Base-by-base conservation (phyloP, 2,329 filamentous ascomycete species). In the Sclerotinia nivalis region DNA sequence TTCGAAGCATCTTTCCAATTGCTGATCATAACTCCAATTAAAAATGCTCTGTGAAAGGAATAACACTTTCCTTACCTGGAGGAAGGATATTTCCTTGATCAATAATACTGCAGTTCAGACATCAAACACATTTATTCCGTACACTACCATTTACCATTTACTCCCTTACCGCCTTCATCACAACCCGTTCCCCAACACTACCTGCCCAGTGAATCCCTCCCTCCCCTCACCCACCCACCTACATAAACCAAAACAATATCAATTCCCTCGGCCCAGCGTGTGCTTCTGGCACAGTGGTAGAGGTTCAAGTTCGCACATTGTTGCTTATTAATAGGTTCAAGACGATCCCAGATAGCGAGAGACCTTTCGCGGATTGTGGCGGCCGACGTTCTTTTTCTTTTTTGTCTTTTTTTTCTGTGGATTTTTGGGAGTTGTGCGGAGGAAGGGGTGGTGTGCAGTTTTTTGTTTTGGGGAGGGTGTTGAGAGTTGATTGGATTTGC, bases 351-450 rank as follows among this genome's bases (percentile, higher is more conserved):
- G 47, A 64, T 64, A 64, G 60, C 22, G 60, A 64, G 60, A 64
- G 60, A 64, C 60, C 60, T 64, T 64, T 64, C 60, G 60, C 60
- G 60, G 60, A 52, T 64, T 52, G 47, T 40, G 60, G 60, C 60
- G 60, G 47, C 47, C 60, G 60, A 13, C 31, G 31, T 7, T n/a
- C n/a, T n/a, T n/a, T n/a, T 64, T 18, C 40, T 49, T 49, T 64
- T 64, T 64, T 37, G 47, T 18, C 28, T 25, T 12, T 13, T 40
- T 64, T 25, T 52, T 37, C 28, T 25, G 6, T 20, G 3, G 6
- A 7, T 25, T 9, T 25, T 62, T 22, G 1, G 8, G 13, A 20
- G 5, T 58, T 37, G 1, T 37, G n/a, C n/a, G n/a, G 9, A 37
- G 8, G 37, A 13, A 13, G 37, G 34, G 10, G 28, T 47, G 18